Evolutionary conservation across 2,329 filamentous ascomycete species (phyloP).

Genomic region (Talaromyces sp.): DNA sequence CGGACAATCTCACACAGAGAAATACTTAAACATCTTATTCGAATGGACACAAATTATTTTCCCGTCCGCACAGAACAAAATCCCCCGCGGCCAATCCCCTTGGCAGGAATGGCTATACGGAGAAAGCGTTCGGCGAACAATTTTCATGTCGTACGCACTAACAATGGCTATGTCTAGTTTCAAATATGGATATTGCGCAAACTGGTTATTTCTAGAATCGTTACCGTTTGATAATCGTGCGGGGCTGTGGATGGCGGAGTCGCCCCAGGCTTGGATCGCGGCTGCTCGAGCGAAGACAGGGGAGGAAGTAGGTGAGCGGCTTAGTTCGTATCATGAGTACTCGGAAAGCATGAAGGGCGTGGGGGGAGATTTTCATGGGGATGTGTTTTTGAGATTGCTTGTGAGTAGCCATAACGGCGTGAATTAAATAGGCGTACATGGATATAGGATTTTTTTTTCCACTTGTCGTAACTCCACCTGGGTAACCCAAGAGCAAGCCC

Average conservation of each 20-base stretch:
- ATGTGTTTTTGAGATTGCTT: constrained; percentile 2
- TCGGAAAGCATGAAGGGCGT: neutral
- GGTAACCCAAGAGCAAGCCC: too few relatives aligned
- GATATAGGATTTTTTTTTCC: too few relatives aligned
- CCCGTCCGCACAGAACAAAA: neutral
- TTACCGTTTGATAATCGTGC: constrained; percentile 6
- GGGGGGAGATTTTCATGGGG: neutral
- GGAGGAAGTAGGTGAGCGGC: constrained; percentile 8
- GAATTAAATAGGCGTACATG: too few relatives aligned
- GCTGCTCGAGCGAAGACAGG: neutral
- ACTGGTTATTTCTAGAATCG: constrained; percentile 7
- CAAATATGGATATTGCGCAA: constrained; percentile 5
- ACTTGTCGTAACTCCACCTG: too few relatives aligned
- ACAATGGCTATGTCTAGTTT: neutral
- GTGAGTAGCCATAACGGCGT: neutral
- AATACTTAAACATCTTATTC: neutral
- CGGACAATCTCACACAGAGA: neutral
- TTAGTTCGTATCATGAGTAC: constrained; percentile 6
- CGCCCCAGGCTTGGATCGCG: constrained; percentile 10
- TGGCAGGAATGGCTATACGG: constrained; percentile 9
- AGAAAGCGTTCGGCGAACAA: constrained; percentile 9
- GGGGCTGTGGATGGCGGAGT: constrained; percentile 7
- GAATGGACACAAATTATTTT: constrained; percentile 4
- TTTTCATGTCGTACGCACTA: constrained; percentile 9
- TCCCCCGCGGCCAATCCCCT: neutral